These are phyloP conservation scores for Podospora pseudopauciseta DNA, from an alignment of 495 filamentous ascomycete genomes.

Conservation along the genomic window DNA sequence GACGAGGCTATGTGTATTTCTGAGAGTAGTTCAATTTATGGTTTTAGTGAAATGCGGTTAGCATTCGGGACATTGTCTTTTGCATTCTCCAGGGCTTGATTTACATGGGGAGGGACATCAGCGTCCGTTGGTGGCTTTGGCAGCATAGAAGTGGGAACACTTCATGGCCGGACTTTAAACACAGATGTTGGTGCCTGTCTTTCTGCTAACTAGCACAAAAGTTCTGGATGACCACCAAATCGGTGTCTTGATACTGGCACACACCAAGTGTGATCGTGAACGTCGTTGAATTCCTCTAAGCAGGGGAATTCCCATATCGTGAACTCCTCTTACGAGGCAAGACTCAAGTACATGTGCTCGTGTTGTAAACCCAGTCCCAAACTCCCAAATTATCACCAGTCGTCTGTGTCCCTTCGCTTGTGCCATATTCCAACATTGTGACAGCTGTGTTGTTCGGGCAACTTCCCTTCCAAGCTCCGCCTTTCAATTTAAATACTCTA, in stretches of 20 bases:
- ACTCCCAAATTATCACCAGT: background rate
- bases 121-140: too few relatives aligned
- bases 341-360: background rate
- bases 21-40: background rate
- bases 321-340: background rate
- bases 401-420: background rate
- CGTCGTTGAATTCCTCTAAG: background rate
- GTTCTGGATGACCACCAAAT: too few relatives aligned
- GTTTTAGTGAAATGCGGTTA: too few relatives aligned
- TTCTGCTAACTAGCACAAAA: too few relatives aligned
- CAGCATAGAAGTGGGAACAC: too few relatives aligned
- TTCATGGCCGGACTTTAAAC: too few relatives aligned
- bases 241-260: background rate
- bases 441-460: background rate
- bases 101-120: too few relatives aligned
- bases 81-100: too few relatives aligned
- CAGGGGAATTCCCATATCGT: background rate
- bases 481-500: conserved; percentile 23
- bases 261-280: background rate
- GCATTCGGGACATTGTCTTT: too few relatives aligned
- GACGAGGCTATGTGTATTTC: background rate
- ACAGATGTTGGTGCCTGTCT: too few relatives aligned
- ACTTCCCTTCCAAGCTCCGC: background rate
- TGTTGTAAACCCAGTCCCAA: background rate
- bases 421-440: background rate